Conservation (phyloP, 129 eudicot genomes). For the Helianthus annuus region HanXRQr2.0-SUNRISE NC_035435.2:119585492-119585991, state of each 20-base stretch:
- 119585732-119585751: conserved; percentile 7
- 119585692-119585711: not conserved
- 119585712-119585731: not conserved
- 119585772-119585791: conserved; percentile 84
- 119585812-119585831: not conserved
- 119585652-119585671: not conserved
- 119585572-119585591: conserved; percentile 73
- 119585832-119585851: not conserved
- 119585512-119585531: conserved; percentile 91
- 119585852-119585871: not conserved
- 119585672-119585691: conserved; percentile 11
- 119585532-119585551: conserved; percentile 95
- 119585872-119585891: not conserved
- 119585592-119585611: conserved; percentile 62
- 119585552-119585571: conserved; percentile 85
- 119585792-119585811: conserved; percentile 22
- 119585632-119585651: not conserved
- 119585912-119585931: not conserved
- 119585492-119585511: conserved; percentile 78
- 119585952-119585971: not conserved
- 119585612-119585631: conserved; percentile 7
- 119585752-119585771: conserved; percentile 83
- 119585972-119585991: not conserved
- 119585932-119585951: not conserved
- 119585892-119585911: not conserved